Base-by-base conservation (phyloP, 2,329 filamentous ascomycete genomes). In the Penicillium sp. region DNA sequence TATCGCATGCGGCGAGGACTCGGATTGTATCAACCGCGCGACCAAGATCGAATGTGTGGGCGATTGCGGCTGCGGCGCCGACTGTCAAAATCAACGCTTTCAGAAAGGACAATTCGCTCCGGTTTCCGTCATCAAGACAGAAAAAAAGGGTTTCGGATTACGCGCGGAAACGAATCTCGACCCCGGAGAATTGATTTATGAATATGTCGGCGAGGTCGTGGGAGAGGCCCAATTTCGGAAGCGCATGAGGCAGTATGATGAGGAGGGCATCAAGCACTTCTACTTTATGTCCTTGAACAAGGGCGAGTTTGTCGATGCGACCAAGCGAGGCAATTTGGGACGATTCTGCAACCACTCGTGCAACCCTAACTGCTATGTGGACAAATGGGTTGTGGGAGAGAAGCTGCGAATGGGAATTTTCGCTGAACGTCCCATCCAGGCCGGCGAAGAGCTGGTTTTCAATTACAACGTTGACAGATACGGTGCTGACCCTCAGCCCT, bases 401-500 rank as follows among this genome's bases (percentile, higher is more conserved):
- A 97, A 97, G 78, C 80, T 97, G 70, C 92, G 94, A 66, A 99
- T 99, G 94, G 94, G 94, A 66, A 97, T 99, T 64, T 99, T 99
- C 78, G 90, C 92, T 65, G 84, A 90, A 75, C 90, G 92, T 61
- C 81, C 84, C 67, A 88, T 99, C 70, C 85, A 86, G 69, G 86
- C 89, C 16, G 94, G 94, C 51, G 94, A 99, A 73, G 94, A 99
- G 74, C 79, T 99, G 53, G 92, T 96, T 19, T 99, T 99, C 80
- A 97, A 99, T 78, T 99, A 99, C 83, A 99, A 99, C 67, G 94
- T 99, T 61, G 94, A 99, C 74, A 87, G 94, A 61, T 99, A 99
- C 70, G 94, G 94, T 60, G 92, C 94, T 40, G 91, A 99, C 65
- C 93, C 94, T 40, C 93, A 97, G 73, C 91, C 91, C 27, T 99